Evolutionary conservation across 495 filamentous ascomycete genomes (phyloP).

Genomic region (Penicillium paradoxum): DNA sequence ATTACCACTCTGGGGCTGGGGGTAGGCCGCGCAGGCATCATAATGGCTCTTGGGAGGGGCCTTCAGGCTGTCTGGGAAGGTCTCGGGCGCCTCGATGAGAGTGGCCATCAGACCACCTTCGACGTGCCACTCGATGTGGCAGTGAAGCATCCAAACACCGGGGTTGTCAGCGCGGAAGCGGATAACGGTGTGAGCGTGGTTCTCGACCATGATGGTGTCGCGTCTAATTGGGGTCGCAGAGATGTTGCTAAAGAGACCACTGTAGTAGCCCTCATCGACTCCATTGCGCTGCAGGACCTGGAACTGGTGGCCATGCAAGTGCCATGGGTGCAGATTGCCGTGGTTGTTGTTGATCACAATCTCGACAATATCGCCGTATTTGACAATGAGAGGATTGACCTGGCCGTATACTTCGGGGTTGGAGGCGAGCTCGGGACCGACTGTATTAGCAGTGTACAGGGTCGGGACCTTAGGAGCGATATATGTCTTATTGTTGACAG

Average conservation of each 20-base stretch:
- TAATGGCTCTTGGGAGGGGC: slow-evolving; percentile 24
- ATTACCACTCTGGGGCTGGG: slow-evolving; percentile 16
- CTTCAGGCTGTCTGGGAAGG: slow-evolving; percentile 15
- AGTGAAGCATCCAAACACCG: slow-evolving; percentile 77
- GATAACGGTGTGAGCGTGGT: slow-evolving; percentile 55
- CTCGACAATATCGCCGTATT: slow-evolving; percentile 51
- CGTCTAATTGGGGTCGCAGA: slow-evolving; percentile 32
- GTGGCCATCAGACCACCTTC: slow-evolving; percentile 66
- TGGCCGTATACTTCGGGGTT: slow-evolving; percentile 37
- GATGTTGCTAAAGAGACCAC: slow-evolving; percentile 21
- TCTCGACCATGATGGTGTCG: slow-evolving; percentile 55
- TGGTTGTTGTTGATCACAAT: slow-evolving; percentile 63
- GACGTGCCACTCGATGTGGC: slow-evolving; percentile 79
- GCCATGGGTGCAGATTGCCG: slow-evolving; percentile 58
- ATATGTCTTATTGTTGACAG: slow-evolving; percentile 45
- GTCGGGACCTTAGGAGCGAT: slow-evolving; percentile 63
- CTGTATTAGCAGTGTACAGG: slow-evolving; percentile 58
- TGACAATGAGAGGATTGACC: slow-evolving; percentile 43
- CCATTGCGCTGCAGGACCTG: slow-evolving; percentile 34
- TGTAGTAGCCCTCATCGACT: slow-evolving; percentile 44
- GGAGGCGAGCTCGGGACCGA: slow-evolving; percentile 51
- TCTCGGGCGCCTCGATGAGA: slow-evolving; percentile 55
- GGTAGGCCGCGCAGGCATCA: slow-evolving; percentile 20
- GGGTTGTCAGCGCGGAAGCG: slow-evolving; percentile 68
- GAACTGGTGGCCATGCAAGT: slow-evolving; percentile 61